These are phyloP conservation scores for Botrytis medusae DNA, from an alignment of 2,329 filamentous ascomycete species.

Conservation along the genomic window DNA sequence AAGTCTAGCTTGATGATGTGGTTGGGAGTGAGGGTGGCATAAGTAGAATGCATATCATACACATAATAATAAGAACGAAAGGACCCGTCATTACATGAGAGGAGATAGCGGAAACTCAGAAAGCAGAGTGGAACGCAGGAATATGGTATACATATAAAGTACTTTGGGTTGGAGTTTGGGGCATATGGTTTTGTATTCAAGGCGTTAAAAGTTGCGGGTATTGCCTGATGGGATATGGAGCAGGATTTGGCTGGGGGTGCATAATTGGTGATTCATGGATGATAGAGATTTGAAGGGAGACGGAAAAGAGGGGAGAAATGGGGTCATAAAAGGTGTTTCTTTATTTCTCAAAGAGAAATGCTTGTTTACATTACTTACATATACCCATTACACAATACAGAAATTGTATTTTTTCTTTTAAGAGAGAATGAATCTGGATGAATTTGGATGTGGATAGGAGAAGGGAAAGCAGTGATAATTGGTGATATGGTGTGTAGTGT, in stretches of 20 bases:
- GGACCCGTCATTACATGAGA: not conserved
- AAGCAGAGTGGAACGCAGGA: not conserved
- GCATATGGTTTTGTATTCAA: not conserved
- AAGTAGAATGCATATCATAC: not conserved
- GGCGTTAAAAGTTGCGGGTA: conserved; percentile 1
- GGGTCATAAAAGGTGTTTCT: conserved; percentile 4
- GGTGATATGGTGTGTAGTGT: no score
- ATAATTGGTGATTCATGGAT: conserved; percentile 1
- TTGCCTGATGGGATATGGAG: conserved; percentile 7
- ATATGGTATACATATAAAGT: not conserved
- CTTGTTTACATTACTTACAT: not conserved
- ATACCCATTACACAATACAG: not conserved
- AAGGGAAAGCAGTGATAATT: no score
- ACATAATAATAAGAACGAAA: not conserved
- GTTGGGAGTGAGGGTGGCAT: not conserved
- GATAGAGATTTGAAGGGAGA: conserved; percentile 2
- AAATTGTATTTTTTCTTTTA: not conserved
- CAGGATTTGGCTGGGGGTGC: conserved; percentile 5
- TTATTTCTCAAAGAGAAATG: not conserved
- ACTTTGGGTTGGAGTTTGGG: not conserved
- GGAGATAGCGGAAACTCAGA: not conserved
- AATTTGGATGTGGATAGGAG: not conserved
- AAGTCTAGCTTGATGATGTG: conserved; percentile 43
- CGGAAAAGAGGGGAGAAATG: not conserved
- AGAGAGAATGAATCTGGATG: not conserved